Evolutionary conservation across 2,329 filamentous ascomycete genomes (phyloP), one percentile per base, ranked within the genome.

Genomic region (Hansfordia pulvinata): DNA sequence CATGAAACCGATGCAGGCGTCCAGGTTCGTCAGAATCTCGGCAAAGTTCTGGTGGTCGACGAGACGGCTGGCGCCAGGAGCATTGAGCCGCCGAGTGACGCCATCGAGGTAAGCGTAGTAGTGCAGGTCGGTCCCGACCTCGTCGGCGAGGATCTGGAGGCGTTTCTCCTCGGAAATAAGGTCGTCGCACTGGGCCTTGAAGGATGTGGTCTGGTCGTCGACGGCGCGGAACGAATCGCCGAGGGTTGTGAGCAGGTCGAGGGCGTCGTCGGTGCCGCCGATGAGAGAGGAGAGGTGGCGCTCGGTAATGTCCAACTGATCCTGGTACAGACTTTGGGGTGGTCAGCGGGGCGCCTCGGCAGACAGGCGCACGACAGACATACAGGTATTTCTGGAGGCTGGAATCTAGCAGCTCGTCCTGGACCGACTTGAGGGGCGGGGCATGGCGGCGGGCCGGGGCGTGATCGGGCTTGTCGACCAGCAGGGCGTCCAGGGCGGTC

Each of bases 31-130:
- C 25, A 98, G 59, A 64, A 96, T 92, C 28, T 93, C 82, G 3
- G 79, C 75, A 44, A 96, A 94, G 23, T 81, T 79, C 26, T 78
- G 75, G 30, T 78, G 77, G 23, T 86, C 79, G 10, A 94, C 86
- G 29, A 93, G 64, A 30, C 78, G 84, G 25, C 82, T 76, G 12
- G 88, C 86, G 1, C 86, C 85, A 0, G 90, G 86, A 1, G 86
- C 86, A 58, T 96, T 96, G 31, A 98, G 69, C 10, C 85, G 71
- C 29, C 86, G 70, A 1, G 85, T 93, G 33, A 88, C 85, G 24
- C 78, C 85, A 36, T 98, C 90, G 5, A 98, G 66, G 46, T 93
- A 94, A 12, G 80, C 73, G 50, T 98, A 98, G 53, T 93, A 94
- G 45, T 86, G 76, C n/a, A 94, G 60, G 40, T 94, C 92, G 14